Evolutionary conservation across 2,329 filamentous ascomycete species (phyloP).

Genomic region (Fusarium begoniae): DNA sequence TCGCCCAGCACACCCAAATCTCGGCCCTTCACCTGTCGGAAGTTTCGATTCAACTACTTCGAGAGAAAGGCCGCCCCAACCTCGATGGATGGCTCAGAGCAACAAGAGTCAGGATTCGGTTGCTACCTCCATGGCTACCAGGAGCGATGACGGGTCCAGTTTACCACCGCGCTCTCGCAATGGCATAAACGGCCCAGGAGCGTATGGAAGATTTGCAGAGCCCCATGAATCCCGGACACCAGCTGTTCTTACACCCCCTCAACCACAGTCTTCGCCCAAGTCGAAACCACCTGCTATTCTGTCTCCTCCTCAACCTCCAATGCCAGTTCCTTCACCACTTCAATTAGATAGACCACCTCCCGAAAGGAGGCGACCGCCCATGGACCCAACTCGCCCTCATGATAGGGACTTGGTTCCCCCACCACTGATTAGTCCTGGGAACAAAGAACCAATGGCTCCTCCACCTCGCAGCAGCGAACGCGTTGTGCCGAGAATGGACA

Average conservation of each 20-base stretch:
- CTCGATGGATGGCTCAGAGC: slow-evolving; percentile 58
- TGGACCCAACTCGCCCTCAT: slow-evolving; percentile 67
- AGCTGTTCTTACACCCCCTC: slow-evolving; percentile 33
- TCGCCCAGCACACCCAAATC: slow-evolving; percentile 52
- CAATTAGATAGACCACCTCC: slow-evolving; percentile 60
- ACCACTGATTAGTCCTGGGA: slow-evolving; percentile 62
- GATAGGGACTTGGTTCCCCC: slow-evolving; percentile 67
- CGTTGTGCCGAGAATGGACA: slow-evolving; percentile 57
- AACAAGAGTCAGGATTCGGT: slow-evolving; percentile 69
- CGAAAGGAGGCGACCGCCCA: slow-evolving; percentile 72
- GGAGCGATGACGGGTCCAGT: slow-evolving; percentile 62
- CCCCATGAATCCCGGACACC: slow-evolving; percentile 30
- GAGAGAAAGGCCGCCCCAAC: slow-evolving; percentile 52
- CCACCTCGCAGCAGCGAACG: slow-evolving; percentile 63
- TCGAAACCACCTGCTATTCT: slow-evolving; percentile 34
- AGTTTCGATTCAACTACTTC: slow-evolving; percentile 60
- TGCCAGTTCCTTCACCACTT: slow-evolving; percentile 37
- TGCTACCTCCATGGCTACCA: slow-evolving; percentile 55
- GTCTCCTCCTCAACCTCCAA: slow-evolving; percentile 38
- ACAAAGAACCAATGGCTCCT: slow-evolving; percentile 57
- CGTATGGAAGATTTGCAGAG: slow-evolving; percentile 52
- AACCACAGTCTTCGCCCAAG: slow-evolving; percentile 39
- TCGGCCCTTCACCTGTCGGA: slow-evolving; percentile 58
- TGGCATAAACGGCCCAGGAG: slow-evolving; percentile 53
- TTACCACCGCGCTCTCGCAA: slow-evolving; percentile 64